phyloP scores from a whole-genome alignment of 805 yeast genomes.

The Grigorovia transvaalensis region DNA sequence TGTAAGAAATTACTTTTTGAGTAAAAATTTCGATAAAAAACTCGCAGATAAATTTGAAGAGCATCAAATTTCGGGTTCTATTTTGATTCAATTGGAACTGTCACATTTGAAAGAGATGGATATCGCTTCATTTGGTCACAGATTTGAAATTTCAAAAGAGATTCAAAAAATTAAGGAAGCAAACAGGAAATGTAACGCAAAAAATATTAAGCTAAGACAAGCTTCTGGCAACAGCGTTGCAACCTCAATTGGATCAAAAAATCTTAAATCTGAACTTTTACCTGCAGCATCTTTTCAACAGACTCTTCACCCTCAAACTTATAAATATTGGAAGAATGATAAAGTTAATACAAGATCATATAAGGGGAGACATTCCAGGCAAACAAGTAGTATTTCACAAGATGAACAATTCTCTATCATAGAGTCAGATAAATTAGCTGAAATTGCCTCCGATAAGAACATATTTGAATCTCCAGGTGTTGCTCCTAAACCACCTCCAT shows the following conservation, averaged over 20 bases:
- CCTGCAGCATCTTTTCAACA: conserved; percentile 4
- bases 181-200: background rate
- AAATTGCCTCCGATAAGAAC: conserved; percentile 8
- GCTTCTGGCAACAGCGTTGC: background rate
- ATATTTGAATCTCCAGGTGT: conserved; percentile 54
- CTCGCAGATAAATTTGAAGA: conserved; percentile 67
- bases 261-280: background rate
- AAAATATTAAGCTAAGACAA: background rate
- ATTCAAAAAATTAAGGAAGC: conserved; percentile 49
- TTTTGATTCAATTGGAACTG: conserved; percentile 74
- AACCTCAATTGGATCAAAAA: background rate
- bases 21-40: conserved; percentile 57
- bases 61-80: conserved; percentile 82
- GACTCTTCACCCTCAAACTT: background rate
- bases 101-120: conserved; percentile 84
- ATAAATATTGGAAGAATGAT: background rate
- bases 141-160: conserved; percentile 83
- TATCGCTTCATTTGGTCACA: conserved; percentile 84
- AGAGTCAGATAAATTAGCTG: conserved; percentile 5
- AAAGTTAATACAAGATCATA: background rate
- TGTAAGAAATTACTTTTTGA: conserved; percentile 65
- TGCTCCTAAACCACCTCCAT: conserved; percentile 59
- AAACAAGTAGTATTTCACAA: background rate
- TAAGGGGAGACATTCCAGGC: background rate
- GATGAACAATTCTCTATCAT: background rate